Evolutionary conservation across 1,139 yeast genomes (phyloP), one percentile per base, ranked within the genome.

Genomic region (Pichia sp.): DNA sequence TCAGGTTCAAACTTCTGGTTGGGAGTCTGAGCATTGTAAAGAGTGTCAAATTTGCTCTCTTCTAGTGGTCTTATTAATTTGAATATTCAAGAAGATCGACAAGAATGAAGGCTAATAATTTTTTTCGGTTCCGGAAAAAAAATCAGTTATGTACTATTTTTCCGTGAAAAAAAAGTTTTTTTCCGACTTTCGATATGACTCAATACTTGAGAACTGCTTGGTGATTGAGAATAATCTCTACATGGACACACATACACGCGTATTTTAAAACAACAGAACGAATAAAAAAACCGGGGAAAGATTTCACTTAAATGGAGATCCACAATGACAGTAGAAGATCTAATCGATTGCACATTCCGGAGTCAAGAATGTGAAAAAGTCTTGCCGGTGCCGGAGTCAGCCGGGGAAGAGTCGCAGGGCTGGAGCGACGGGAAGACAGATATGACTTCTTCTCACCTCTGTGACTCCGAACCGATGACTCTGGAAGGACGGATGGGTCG

Each of bases 11-110:
- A 31, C 48, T 48, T 44, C 41, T 54, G 8, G 51, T 31, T 1
- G 58, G 47, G 19, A 31, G 44, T 51, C 60, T 57, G 18, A 58
- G 50, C 61, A 58, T 58, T 16, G 6, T 50, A n/a, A n/a, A n/a
- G n/a, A n/a, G n/a, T n/a, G n/a, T n/a, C n/a, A n/a, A n/a, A n/a
- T n/a, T n/a, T n/a, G n/a, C n/a, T n/a, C n/a, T n/a, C n/a, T n/a
- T n/a, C n/a, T n/a, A n/a, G n/a, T n/a, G n/a, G n/a, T n/a, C n/a
- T n/a, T n/a, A n/a, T n/a, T n/a, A n/a, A n/a, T n/a, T n/a, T n/a
- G n/a, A n/a, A n/a, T n/a, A n/a, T n/a, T n/a, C n/a, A n/a, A n/a
- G n/a, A 25, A 25, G 28, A 25, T 25, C 28, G 28, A 25, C 7
- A 34, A 34, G 12, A 7, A 7, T 34, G 12, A 34, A 34, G 12